phyloP scores from a whole-genome alignment of 768 basidiomycete species.

The Pisolithus sp. region DNA sequence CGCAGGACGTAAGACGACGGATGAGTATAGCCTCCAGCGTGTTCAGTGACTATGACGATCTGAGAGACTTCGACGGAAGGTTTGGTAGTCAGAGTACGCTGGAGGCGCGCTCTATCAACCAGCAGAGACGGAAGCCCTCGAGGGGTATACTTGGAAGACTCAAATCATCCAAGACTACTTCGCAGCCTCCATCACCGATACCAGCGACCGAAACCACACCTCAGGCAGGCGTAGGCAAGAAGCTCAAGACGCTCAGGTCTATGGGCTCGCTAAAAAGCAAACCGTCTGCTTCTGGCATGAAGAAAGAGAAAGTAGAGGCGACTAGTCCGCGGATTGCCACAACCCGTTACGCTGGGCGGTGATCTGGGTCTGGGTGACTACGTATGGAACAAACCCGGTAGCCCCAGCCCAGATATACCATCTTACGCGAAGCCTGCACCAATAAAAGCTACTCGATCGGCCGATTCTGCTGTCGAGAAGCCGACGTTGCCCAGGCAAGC shows the following conservation, averaged over 20 bases:
- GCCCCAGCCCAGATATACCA: conserved; percentile 12
- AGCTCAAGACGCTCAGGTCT: conserved; percentile 68
- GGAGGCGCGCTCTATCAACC: conserved; percentile 36
- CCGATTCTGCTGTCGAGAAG: conserved; percentile 28
- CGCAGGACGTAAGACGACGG: conserved; percentile 41
- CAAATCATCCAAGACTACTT: conserved; percentile 37
- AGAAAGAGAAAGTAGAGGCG: conserved; percentile 33
- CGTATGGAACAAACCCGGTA: conserved; percentile 38
- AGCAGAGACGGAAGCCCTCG: conserved; percentile 54
- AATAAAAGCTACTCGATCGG: conserved; percentile 18
- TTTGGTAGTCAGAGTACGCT: conserved; percentile 79
- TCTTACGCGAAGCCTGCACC: conserved; percentile 12
- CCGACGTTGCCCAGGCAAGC: conserved; percentile 37
- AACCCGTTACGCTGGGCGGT: conserved; percentile 47
- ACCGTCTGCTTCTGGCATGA: conserved; percentile 25
- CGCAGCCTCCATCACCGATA: conserved; percentile 35
- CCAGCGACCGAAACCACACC: conserved; percentile 35
- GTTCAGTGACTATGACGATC: conserved; percentile 85
- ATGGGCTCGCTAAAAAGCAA: conserved; percentile 75
- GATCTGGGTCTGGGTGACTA: conserved; percentile 52
- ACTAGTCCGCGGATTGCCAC: conserved; percentile 49
- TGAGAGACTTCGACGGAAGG: conserved; percentile 79
- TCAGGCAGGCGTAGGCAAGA: conserved; percentile 35
- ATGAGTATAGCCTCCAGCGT: conserved; percentile 67
- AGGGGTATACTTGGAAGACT: conserved; percentile 61